A percentile compares a stretch with the other conserved stretches of the same genome.
Evolutionary conservation across 1,139 yeast species (phyloP).

Genomic region (Pneumocystis sp.): DNA sequence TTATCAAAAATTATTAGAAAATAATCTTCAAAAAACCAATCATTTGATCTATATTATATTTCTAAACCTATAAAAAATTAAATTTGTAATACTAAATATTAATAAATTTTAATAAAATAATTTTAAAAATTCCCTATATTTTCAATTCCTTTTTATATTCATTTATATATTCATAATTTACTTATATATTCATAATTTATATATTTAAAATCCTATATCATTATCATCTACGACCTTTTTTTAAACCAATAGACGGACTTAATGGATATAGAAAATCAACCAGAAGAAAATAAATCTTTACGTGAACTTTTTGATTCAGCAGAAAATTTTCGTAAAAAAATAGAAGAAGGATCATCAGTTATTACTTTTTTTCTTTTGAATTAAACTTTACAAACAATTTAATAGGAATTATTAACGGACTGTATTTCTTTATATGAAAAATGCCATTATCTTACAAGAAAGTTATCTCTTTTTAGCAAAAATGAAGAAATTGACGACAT

Average conservation of each 20-base stretch:
- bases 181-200: not conserved
- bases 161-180: not conserved
- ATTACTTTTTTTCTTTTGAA: not conserved
- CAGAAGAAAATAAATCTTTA: not conserved
- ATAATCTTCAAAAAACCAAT: not conserved
- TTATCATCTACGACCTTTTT: not conserved
- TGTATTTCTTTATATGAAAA: constrained; percentile 6
- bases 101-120: not conserved
- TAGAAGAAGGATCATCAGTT: not conserved
- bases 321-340: not conserved
- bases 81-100: not conserved
- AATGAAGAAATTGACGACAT: constrained; percentile 48
- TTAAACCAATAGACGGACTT: not conserved
- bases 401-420: not conserved
- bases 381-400: not conserved
- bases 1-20: not conserved
- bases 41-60: not conserved
- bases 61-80: not conserved
- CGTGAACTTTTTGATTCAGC: not conserved
- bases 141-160: not conserved
- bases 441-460: constrained; percentile 18
- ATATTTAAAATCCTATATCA: not conserved
- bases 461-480: constrained; percentile 38
- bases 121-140: not conserved
- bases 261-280: not conserved